Conservation (phyloP, 1,284 basidiomycete genomes). For the Rhodotorula mucilaginosa region DNA sequence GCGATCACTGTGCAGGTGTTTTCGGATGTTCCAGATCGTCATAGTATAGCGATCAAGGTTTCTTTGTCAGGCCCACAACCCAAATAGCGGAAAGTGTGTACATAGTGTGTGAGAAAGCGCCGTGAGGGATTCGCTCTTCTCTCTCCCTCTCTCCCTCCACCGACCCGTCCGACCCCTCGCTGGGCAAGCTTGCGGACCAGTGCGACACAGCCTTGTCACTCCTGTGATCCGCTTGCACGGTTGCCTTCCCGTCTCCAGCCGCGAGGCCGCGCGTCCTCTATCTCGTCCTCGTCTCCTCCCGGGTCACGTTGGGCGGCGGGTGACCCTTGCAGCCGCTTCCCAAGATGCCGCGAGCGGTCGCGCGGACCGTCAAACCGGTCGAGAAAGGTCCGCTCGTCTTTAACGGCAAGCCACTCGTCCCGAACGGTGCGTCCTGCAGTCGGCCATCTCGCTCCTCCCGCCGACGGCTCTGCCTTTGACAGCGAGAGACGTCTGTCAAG, state of each 20-base stretch:
- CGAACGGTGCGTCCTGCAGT: slow-evolving; percentile 18
- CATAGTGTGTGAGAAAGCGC: no score
- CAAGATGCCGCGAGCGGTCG: slow-evolving; percentile 11
- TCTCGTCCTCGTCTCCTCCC: background rate
- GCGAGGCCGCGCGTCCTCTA: background rate
- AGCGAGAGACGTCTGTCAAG: background rate
- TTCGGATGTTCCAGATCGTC: no score
- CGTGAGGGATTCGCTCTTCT: background rate
- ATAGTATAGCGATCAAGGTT: no score
- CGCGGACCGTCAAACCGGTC: background rate
- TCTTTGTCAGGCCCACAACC: no score
- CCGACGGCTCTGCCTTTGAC: background rate
- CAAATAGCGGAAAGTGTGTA: no score
- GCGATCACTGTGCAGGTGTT: no score
- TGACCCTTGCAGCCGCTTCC: background rate
- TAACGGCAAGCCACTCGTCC: slow-evolving; percentile 11
- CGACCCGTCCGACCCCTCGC: background rate
- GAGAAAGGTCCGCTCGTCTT: slow-evolving; percentile 14
- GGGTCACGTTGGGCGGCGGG: background rate
- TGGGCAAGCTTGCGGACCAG: background rate
- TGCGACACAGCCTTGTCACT: background rate
- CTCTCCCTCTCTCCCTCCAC: background rate
- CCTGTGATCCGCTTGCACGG: no score
- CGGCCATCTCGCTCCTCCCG: background rate
- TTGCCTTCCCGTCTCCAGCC: no score